These are phyloP conservation scores for Lomentospora prolificans DNA, from an alignment of 2,329 filamentous ascomycete species.

Conservation along the genomic window DNA sequence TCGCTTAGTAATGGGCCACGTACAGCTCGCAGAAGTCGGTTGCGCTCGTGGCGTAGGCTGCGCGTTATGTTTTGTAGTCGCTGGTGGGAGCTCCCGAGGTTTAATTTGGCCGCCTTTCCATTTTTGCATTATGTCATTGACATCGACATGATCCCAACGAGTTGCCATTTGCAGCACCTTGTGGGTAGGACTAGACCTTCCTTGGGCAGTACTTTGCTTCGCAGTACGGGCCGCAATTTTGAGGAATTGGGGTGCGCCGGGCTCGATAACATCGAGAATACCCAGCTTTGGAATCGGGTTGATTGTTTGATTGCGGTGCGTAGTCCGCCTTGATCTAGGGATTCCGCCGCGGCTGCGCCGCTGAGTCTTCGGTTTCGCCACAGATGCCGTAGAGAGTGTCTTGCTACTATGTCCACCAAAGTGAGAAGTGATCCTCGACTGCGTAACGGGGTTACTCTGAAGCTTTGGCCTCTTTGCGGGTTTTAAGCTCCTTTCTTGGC, in stretches of 20 bases:
- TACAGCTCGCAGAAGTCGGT: background rate
- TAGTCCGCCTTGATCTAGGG: constrained; percentile 8
- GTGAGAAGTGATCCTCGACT: constrained; percentile 23
- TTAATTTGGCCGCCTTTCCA: constrained; percentile 47
- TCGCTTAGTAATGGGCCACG: background rate
- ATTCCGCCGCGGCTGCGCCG: constrained; percentile 8
- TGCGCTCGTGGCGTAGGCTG: background rate
- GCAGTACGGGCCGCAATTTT: constrained; percentile 52
- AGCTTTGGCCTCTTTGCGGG: constrained; percentile 18
- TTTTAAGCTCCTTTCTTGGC: constrained; percentile 15
- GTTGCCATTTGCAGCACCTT: constrained; percentile 54
- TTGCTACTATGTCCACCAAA: constrained; percentile 10
- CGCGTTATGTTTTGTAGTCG: background rate
- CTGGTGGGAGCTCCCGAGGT: background rate
- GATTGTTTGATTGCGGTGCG: constrained; percentile 7
- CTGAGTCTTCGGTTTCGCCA: background rate
- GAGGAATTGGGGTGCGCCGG: constrained; percentile 45
- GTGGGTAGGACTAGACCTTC: constrained; percentile 41
- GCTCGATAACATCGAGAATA: constrained; percentile 50
- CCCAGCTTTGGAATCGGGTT: constrained; percentile 37
- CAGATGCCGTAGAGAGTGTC: background rate
- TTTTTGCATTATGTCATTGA: constrained; percentile 37
- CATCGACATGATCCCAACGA: constrained; percentile 51
- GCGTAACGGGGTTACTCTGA: constrained; percentile 16
- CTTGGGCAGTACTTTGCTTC: constrained; percentile 33